Evolutionary conservation across 2,329 filamentous ascomycete genomes (phyloP), one percentile per base, ranked within the genome.

Genomic region (Aureobasidium zeae): DNA sequence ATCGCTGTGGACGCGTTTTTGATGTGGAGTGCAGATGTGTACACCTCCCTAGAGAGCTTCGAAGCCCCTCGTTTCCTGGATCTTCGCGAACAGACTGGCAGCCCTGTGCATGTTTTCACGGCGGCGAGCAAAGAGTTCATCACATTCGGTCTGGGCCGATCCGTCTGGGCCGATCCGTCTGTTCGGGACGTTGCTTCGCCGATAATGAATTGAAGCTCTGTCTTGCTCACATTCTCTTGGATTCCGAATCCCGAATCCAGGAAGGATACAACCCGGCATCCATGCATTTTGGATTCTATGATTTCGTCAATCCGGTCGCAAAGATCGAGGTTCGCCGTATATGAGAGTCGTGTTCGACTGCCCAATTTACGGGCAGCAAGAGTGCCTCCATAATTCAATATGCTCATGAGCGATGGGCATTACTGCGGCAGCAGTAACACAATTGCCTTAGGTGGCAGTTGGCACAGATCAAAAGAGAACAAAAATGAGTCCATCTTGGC

Each of bases 361-460:
- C 71, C 72, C 2, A 74, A 59, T 44, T 70, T 73, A 6, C 69
- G 55, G 5, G 70, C 65, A 5, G 68, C 60, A 49, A 76, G 73
- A 2, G 62, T 1, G 69, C 68, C 53, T 73, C 70, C 67, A n/a
- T n/a, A n/a, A n/a, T n/a, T n/a, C 70, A 53, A 70, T 62, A 52
- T 68, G 71, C 5, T 61, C 56, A 7, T 61, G 50, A 1, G 64
- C 61, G 11, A 71, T 61, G 1, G 65, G 65, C 8, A 66, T 53
- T 6, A 73, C 58, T 12, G 67, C 66, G 13, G 68, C 63, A 3
- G 69, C 66, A 4, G 70, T 70, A 0, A 70, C 66, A 4, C 67
- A 64, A 43, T 62, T 59, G 28, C 67, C 64, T 57, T 76, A 71
- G 21, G 74, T 68, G 2, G 71, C 71, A 11, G 66, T 68, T 0